Evolutionary conservation across 2,329 filamentous ascomycete species (phyloP).

Genomic region (Canariomyces notabilis): DNA sequence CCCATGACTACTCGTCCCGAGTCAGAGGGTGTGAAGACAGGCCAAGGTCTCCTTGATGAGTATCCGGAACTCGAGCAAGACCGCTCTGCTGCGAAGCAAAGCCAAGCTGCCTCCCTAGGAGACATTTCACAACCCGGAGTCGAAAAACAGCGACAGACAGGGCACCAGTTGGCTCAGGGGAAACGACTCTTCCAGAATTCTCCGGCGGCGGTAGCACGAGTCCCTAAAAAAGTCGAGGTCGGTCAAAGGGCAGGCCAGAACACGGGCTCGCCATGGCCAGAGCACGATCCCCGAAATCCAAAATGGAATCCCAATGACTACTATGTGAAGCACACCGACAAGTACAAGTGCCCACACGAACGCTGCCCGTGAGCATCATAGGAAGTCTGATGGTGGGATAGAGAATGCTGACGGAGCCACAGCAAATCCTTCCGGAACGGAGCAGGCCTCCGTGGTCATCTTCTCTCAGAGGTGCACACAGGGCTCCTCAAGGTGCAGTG

Average conservation of each 20-base stretch:
- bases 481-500: slow-evolving; percentile 35
- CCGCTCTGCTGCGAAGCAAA: too few species aligned
- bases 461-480: slow-evolving; percentile 40
- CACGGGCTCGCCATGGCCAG: slow-evolving; percentile 10
- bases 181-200: slow-evolving; percentile 28
- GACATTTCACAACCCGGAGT: neutral
- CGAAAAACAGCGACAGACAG: slow-evolving; percentile 6
- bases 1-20: slow-evolving; percentile 6
- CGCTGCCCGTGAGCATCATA: slow-evolving; percentile 46
- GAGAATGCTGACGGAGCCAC: neutral
- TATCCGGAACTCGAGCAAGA: too few species aligned
- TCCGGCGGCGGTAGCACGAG: slow-evolving; percentile 19
- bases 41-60: too few species aligned
- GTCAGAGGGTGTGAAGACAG: neutral
- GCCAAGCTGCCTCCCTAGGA: too few species aligned
- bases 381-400: neutral
- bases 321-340: slow-evolving; percentile 36
- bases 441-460: slow-evolving; percentile 36
- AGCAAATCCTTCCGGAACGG: slow-evolving; percentile 39
- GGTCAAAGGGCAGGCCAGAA: slow-evolving; percentile 6
- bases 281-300: slow-evolving; percentile 41
- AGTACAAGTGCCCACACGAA: slow-evolving; percentile 50
- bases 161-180: slow-evolving; percentile 23
- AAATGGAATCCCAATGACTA: slow-evolving; percentile 47
- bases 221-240: slow-evolving; percentile 17